A percentile compares a stretch with the other conserved stretches of the same genome.
Conservation (phyloP, 2,329 filamentous ascomycete genomes). For the Alternaria atra region DNA sequence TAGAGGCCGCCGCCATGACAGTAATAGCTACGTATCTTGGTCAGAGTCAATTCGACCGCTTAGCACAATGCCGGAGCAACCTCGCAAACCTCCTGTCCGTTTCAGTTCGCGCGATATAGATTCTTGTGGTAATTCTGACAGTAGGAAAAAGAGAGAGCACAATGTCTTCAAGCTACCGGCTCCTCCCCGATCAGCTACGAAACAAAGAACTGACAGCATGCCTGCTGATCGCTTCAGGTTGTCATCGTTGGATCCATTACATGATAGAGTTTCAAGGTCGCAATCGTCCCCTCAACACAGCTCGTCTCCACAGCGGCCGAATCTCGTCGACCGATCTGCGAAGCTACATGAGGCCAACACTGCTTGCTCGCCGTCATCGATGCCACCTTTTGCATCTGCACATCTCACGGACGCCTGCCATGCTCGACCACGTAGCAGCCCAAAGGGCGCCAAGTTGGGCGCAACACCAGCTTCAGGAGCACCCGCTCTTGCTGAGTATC, state of each 20-base stretch:
- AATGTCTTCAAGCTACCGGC: slow-evolving; percentile 14
- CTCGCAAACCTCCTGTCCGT: background rate
- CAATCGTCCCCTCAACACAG: slow-evolving; percentile 35
- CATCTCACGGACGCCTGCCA: slow-evolving; percentile 1
- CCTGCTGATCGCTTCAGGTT: slow-evolving; percentile 19
- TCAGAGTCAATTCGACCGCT: slow-evolving; percentile 50
- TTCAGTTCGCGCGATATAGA: slow-evolving; percentile 17
- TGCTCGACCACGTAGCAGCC: background rate
- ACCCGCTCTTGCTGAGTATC: background rate
- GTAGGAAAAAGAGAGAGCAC: slow-evolving; percentile 9
- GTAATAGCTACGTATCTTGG: slow-evolving; percentile 53
- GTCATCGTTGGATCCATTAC: slow-evolving; percentile 30
- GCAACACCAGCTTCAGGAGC: background rate
- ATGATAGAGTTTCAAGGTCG: slow-evolving; percentile 28
- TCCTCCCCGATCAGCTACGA: slow-evolving; percentile 11
- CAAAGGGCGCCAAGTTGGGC: background rate
- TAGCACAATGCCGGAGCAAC: slow-evolving; percentile 22
- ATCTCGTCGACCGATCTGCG: slow-evolving; percentile 22
- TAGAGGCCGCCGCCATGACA: slow-evolving; percentile 42
- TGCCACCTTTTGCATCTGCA: slow-evolving; percentile 22
- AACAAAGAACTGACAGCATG: slow-evolving; percentile 15
- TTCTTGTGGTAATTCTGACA: background rate
- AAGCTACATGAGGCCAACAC: slow-evolving; percentile 14
- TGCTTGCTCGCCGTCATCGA: slow-evolving; percentile 26
- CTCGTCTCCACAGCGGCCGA: slow-evolving; percentile 28